Base-by-base conservation (phyloP, 768 basidiomycete species). In the Botryobasidium botryosum region DNA sequence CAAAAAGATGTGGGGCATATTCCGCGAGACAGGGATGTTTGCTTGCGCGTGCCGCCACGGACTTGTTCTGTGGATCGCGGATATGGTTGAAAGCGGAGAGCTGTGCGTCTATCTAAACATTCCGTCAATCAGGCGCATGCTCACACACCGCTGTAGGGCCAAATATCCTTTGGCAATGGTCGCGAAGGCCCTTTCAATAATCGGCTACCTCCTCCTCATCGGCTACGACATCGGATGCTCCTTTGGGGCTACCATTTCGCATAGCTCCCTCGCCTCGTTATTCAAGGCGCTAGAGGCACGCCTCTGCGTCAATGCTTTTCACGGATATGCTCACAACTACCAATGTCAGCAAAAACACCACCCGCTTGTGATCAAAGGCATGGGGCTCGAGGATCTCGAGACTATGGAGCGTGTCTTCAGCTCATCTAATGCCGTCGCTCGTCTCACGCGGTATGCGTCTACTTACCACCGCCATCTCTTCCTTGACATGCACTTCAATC, bases 341-440 rank as follows among this genome's bases (percentile, higher is more conserved):
- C 43, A 32, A 4, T 67, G 64, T 39, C 64, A 66, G 44, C 43
- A 57, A 1, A 17, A 44, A 3, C 47, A 59, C 45, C 64, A 65
- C 39, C 63, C 60, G n/a, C 55, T 55, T 41, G 40, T 39, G 32
- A 56, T 61, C 17, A 31, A 39, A 4, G 56, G 62, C 5, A 50
- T 53, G 13, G 63, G 64, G 13, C 43, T 66, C 3, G 61, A 64
- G 46, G 65, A 65, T 40, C 45, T 64, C 4, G 57, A 62, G 33
- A 60, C 55, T 0, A 45, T 52, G 21, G 61, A 65, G 40, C 51
- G 55, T 1, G 45, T 61, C 10, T 64, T 64, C 48, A 56, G 53
- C 17, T 49, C 52, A 3, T 61, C 60, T 12, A 64, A 65, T 47
- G 40, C 45, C 10, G 40, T 52, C 1, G 56, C 53, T 3, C 37